phyloP scores from a whole-genome alignment of 768 basidiomycete species.

The Tricholoma hemisulphureum region DNA sequence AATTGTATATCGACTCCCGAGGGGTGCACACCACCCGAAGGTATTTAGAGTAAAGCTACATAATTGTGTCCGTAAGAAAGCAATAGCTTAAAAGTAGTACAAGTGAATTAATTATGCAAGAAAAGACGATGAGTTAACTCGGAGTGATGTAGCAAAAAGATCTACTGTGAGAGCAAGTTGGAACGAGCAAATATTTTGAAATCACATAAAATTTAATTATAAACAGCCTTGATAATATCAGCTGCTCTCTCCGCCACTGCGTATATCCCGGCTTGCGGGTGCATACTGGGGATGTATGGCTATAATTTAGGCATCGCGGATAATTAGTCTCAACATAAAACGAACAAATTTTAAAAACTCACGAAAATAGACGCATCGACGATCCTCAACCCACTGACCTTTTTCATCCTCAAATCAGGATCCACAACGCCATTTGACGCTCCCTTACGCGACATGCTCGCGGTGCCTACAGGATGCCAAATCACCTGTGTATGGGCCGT shows the following conservation, averaged over 20 bases:
- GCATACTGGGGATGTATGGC: constrained; percentile 15
- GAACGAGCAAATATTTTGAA: too few species aligned
- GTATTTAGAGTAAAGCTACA: too few species aligned
- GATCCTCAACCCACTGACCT: constrained; percentile 14
- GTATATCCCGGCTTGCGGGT: constrained; percentile 15
- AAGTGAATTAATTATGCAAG: too few species aligned
- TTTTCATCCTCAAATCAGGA: constrained; percentile 15
- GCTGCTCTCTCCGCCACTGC: constrained; percentile 18
- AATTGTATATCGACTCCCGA: too few species aligned
- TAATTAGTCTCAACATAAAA: neutral
- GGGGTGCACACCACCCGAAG: too few species aligned
- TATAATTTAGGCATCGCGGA: neutral
- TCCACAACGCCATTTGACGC: constrained; percentile 17
- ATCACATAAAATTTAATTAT: too few species aligned
- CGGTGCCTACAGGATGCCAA: constrained; percentile 13
- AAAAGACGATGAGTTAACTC: too few species aligned
- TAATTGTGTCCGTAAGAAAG: too few species aligned
- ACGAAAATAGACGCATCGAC: constrained; percentile 20
- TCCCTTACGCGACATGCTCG: constrained; percentile 10
- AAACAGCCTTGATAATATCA: constrained; percentile 11
- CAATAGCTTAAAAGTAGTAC: too few species aligned
- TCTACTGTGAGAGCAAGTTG: too few species aligned
- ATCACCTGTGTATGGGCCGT: neutral
- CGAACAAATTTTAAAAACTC: neutral
- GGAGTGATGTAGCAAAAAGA: too few species aligned